A percentile compares a stretch with the other conserved stretches of the same genome.
Evolutionary conservation across 768 basidiomycete genomes (phyloP).

Genomic region (Rhodotorula babjevae): DNA sequence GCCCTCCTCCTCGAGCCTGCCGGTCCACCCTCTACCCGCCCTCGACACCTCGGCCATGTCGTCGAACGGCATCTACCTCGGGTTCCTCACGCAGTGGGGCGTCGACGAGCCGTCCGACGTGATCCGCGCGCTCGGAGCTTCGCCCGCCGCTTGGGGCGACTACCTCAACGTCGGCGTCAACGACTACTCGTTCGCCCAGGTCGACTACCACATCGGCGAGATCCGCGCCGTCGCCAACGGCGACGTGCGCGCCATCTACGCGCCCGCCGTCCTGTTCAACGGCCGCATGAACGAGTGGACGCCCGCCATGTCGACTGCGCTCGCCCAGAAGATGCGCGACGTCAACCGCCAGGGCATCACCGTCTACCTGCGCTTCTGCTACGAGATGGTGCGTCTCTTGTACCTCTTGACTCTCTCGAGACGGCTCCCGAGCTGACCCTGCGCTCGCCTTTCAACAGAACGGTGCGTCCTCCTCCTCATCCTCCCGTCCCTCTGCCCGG

Average conservation of each 20-base stretch:
- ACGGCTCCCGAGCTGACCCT: background rate
- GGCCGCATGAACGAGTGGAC: constrained; percentile 26
- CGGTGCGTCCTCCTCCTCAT: too few relatives aligned
- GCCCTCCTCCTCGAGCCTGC: background rate
- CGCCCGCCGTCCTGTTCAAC: constrained; percentile 25
- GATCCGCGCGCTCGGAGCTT: constrained; percentile 18
- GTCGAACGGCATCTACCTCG: constrained; percentile 17
- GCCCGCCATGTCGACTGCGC: constrained; percentile 14
- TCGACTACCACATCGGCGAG: constrained; percentile 21
- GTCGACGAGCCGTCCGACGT: constrained; percentile 14
- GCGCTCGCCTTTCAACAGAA: background rate
- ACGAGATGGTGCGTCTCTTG: constrained; percentile 29
- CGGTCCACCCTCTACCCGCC: background rate
- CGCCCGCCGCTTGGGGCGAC: constrained; percentile 20
- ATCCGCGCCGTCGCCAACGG: constrained; percentile 5
- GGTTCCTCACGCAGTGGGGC: constrained; percentile 33
- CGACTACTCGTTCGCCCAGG: constrained; percentile 1
- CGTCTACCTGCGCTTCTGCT: constrained; percentile 29
- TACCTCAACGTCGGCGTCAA: constrained; percentile 28
- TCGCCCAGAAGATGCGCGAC: constrained; percentile 4
- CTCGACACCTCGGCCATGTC: constrained; percentile 14
- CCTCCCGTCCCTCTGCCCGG: too few relatives aligned
- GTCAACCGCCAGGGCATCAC: constrained; percentile 19
- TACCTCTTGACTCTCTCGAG: too few relatives aligned
- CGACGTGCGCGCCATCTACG: constrained; percentile 25